Conservation (phyloP, 164 flowering plant species). For the Berberis thunbergii region DNA sequence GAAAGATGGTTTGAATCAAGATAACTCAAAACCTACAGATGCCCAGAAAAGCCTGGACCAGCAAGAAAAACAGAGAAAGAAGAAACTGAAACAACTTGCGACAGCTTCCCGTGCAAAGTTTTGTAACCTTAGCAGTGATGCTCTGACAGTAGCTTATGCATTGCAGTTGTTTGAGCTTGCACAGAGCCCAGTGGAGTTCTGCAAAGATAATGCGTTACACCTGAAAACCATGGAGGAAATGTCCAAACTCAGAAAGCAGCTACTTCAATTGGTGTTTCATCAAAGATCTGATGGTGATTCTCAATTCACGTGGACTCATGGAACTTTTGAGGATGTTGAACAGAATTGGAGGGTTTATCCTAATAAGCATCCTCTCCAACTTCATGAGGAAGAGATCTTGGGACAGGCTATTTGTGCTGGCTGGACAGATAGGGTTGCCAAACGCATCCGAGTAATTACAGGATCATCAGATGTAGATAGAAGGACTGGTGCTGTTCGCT, state of each 20-base stretch:
- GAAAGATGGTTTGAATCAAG: conserved; percentile 19
- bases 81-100: conserved; percentile 45
- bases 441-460: conserved; percentile 36
- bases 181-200: conserved; percentile 41
- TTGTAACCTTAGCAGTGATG: conserved; percentile 71
- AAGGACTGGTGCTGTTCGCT: conserved; percentile 42
- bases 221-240: conserved; percentile 88
- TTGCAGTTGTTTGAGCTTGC: conserved; percentile 72
- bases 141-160: conserved; percentile 64
- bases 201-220: conserved; percentile 46
- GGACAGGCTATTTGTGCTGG: conserved; percentile 88
- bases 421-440: conserved; percentile 92
- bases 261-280: conserved; percentile 58
- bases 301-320: conserved; percentile 66
- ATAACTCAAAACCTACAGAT: conserved; percentile 10
- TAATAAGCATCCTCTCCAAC: conserved; percentile 38
- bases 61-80: conserved; percentile 42
- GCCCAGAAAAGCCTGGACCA: conserved; percentile 13
- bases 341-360: conserved; percentile 51
- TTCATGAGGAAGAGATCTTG: conserved; percentile 64
- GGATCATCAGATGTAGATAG: conserved; percentile 31
- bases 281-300: conserved; percentile 22
- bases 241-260: conserved; percentile 84
- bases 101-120: conserved; percentile 53
- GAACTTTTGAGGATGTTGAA: conserved; percentile 58